Evolutionary conservation across 2,329 filamentous ascomycete genomes (phyloP), one percentile per base, ranked within the genome.

Genomic region (Paecilomyces sp.): DNA sequence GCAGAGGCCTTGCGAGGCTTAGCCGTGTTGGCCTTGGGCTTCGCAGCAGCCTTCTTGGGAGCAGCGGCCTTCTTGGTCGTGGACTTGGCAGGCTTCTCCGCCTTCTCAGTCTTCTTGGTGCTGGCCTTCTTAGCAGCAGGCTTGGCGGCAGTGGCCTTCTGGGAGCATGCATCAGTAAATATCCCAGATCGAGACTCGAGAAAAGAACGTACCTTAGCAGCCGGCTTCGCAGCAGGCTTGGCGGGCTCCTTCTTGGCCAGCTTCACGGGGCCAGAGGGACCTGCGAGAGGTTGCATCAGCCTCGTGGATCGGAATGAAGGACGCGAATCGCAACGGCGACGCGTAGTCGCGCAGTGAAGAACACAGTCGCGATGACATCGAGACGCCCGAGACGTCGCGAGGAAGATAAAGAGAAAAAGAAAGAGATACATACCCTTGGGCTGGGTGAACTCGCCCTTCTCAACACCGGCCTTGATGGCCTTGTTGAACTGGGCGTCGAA

Each of bases 221-320:
- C 74, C 58, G 79, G 74, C 75, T 82, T 76, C 55, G 74, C 70
- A n/a, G 36, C 36, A 58, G 72, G 60, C 59, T 84, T 82, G 36
- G 36, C 36, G 58, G 72, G 60, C 59, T 84, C 83, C 82, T 91
- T 92, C 87, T 93, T 93, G 61, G 88, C 89, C 62, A 96, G 88
- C 88, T 96, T 96, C 78, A 94, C 91, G 67, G 91, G 89, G 62
- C 92, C 92, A 64, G 92, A 96, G 61, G 91, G 83, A 70, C 89
- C 89, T 92, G 61, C 57, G 41, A 57, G 25, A 18, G 58, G 61
- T 68, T 65, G 68, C 65, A 71, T 76, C 63, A 75, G 70, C 54
- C 25, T 25, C 36, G 22, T 30, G 52, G n/a, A 58, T 58, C 22
- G 47, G 30, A 54, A 25, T 7, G 13, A 47, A 47, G 33, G 28